Conservation (phyloP, 306 rosid species). For the Luffa aegyptiaca region DNA sequence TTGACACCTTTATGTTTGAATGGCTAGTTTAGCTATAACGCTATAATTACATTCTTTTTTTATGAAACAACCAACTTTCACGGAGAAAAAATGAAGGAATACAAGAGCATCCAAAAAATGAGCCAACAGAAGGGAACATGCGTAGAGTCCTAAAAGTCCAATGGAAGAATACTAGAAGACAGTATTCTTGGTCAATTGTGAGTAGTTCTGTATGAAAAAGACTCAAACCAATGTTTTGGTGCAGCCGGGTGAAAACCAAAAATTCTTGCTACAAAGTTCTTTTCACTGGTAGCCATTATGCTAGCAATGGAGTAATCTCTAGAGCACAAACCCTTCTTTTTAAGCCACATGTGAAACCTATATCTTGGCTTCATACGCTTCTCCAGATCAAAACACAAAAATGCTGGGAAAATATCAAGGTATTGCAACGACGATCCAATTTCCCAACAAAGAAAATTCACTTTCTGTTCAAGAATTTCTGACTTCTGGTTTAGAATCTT, state of each 20-base stretch:
- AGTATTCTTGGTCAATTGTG: neutral
- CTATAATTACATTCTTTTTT: neutral
- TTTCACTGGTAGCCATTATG: constrained; percentile 56
- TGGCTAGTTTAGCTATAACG: neutral
- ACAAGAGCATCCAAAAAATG: no score
- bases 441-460: constrained; percentile 40
- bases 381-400: constrained; percentile 56
- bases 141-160: no score
- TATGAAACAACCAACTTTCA: no score
- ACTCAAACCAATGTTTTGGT: constrained; percentile 71
- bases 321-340: constrained; percentile 37
- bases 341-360: constrained; percentile 51
- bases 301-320: constrained; percentile 49
- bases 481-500: constrained; percentile 59
- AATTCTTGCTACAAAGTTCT: constrained; percentile 36
- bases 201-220: constrained; percentile 19
- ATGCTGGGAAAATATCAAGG: constrained; percentile 44
- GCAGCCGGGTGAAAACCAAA: constrained; percentile 57
- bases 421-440: constrained; percentile 36
- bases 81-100: no score
- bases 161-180: neutral
- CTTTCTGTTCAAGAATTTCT: constrained; percentile 38
- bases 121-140: no score
- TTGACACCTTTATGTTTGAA: neutral
- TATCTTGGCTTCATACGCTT: constrained; percentile 64